Percentiles rank a stretch among this genome's conserved stretches.
These are phyloP conservation scores for Austroboletus eburneus DNA, from an alignment of 768 basidiomycete genomes.

Conservation along the genomic window DNA sequence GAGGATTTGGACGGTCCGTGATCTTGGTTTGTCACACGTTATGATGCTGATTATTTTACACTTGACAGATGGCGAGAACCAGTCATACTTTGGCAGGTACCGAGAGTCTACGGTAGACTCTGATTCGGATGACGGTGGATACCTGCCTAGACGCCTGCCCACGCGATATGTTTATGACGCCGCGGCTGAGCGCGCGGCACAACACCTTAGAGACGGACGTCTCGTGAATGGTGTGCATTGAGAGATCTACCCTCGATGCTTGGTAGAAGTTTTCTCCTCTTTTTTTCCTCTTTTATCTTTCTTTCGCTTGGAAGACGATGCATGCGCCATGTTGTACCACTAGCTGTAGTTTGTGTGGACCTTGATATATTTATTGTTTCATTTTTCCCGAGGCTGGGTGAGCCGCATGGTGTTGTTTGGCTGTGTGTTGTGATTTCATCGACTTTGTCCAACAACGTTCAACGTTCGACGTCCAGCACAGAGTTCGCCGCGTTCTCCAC, in stretches of 20 bases:
- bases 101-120: conserved; percentile 39
- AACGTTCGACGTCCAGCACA: too few relatives aligned
- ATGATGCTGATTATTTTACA: background rate
- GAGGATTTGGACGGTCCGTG: conserved; percentile 44
- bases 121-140: conserved; percentile 44
- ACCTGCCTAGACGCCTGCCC: conserved; percentile 41
- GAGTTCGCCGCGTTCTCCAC: too few relatives aligned
- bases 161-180: conserved; percentile 89
- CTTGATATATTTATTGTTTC: conserved; percentile 19
- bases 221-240: conserved; percentile 48
- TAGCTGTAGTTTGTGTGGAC: conserved; percentile 22
- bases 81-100: conserved; percentile 45
- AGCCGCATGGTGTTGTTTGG: conserved; percentile 23
- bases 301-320: conserved; percentile 9
- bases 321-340: conserved; percentile 23
- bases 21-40: background rate
- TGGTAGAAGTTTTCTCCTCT: conserved; percentile 15
- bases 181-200: conserved; percentile 72
- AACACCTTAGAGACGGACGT: conserved; percentile 47
- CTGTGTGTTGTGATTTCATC: conserved; percentile 12
- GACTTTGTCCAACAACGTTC: background rate
- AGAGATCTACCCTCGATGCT: background rate
- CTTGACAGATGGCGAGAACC: conserved; percentile 46
- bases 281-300: too few relatives aligned
- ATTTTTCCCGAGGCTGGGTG: background rate